Evolutionary conservation across 83 land plant genomes (phyloP).

Genomic region (Picea abies): DNA sequence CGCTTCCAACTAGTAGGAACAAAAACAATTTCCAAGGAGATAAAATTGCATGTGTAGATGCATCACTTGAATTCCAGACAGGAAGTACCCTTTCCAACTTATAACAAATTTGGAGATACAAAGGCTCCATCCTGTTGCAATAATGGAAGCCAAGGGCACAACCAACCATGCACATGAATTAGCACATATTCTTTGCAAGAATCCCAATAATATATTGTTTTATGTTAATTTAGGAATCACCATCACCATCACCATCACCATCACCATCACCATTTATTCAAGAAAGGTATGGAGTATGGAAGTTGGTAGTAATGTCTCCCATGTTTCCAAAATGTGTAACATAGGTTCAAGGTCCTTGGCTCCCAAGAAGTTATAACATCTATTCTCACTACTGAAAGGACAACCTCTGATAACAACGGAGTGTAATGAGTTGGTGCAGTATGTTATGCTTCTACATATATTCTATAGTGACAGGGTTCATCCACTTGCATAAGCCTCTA

Average conservation of each 20-base stretch:
- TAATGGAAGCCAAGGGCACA: constrained; percentile 90
- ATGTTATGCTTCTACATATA: constrained; percentile 36
- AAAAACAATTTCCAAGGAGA: constrained; percentile 94
- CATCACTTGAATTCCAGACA: constrained; percentile 93
- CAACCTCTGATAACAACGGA: constrained; percentile 69
- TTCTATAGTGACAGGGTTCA: constrained; percentile 36
- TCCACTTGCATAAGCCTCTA: constrained; percentile 70
- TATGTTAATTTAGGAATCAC: constrained; percentile 69
- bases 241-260: too few species aligned
- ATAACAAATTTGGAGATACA: too few species aligned
- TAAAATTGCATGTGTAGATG: constrained; percentile 72
- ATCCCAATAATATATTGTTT: constrained; percentile 89
- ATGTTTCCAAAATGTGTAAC: constrained; percentile 77
- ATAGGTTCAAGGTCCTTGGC: constrained; percentile 89
- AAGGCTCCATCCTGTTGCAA: constrained; percentile 73
- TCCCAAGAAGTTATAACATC: constrained; percentile 87
- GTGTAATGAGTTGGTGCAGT: constrained; percentile 61
- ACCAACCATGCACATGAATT: constrained; percentile 84
- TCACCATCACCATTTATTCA: constrained; percentile 71
- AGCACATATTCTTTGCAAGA: constrained; percentile 82
- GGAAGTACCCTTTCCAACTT: constrained; percentile 72
- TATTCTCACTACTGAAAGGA: constrained; percentile 76
- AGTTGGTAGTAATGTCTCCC: too few species aligned
- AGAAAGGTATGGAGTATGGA: constrained; percentile 65
- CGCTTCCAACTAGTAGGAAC: constrained; percentile 92